Percentiles rank a stretch among this genome's conserved stretches.
Evolutionary conservation across 2,329 filamentous ascomycete species (phyloP).

Genomic region (Stagonosporopsis cucurbitacearum): DNA sequence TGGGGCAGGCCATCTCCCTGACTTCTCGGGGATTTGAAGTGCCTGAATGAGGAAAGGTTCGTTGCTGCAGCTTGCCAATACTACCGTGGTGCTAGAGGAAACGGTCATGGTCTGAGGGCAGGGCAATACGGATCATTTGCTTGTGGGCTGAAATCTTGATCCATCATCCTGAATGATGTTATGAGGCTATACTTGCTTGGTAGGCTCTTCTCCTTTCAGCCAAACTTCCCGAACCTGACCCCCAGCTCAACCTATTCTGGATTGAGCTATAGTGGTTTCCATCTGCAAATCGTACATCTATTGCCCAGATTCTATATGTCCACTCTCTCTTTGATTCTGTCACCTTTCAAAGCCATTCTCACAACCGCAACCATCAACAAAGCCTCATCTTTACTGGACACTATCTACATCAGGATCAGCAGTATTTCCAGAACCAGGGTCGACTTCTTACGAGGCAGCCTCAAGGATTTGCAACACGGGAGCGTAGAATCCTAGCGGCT

Average conservation of each 20-base stretch:
- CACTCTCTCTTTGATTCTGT: conserved; percentile 30
- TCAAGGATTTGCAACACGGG: conserved; percentile 43
- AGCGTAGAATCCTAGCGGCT: conserved; percentile 34
- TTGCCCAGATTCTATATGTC: conserved; percentile 35
- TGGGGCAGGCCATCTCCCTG: conserved; percentile 48
- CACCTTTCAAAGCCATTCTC: conserved; percentile 17
- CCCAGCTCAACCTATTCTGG: conserved; percentile 44
- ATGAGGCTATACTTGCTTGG: conserved; percentile 46
- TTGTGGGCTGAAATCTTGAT: conserved; percentile 55
- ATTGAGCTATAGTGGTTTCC: conserved; percentile 43
- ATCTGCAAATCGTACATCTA: conserved; percentile 44
- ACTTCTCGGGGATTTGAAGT: conserved; percentile 51
- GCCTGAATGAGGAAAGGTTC: conserved; percentile 51
- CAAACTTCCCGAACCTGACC: conserved; percentile 46
- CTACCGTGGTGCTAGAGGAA: conserved; percentile 52
- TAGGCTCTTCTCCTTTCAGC: conserved; percentile 50
- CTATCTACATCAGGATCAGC: conserved; percentile 20
- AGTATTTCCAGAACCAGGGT: conserved; percentile 25
- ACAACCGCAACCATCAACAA: conserved; percentile 10
- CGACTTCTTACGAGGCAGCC: conserved; percentile 38
- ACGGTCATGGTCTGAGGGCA: conserved; percentile 55
- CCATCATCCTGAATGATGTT: conserved; percentile 42
- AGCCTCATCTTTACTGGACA: not conserved
- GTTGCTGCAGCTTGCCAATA: conserved; percentile 57
- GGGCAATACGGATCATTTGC: conserved; percentile 51